phyloP scores from a whole-genome alignment of 2,329 filamentous ascomycete species.

The Fusarium anguioides region DNA sequence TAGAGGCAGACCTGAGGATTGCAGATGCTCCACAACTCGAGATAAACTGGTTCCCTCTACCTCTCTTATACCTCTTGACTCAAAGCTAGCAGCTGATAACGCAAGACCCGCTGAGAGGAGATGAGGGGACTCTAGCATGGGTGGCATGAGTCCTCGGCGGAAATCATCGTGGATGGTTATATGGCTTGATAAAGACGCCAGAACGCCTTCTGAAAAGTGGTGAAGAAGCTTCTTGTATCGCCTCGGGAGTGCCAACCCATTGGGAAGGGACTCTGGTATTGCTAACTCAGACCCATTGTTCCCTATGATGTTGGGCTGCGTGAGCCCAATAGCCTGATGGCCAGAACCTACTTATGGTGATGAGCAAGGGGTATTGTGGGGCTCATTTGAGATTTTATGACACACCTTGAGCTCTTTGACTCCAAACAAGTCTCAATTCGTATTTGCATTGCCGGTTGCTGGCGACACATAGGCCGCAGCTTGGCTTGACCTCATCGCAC shows the following conservation, averaged over 20 bases:
- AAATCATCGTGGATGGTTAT: slow-evolving; percentile 44
- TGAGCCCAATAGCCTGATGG: neutral
- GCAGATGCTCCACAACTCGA: slow-evolving; percentile 40
- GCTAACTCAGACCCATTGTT: neutral
- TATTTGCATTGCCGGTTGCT: slow-evolving; percentile 39
- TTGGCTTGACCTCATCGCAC: slow-evolving; percentile 45
- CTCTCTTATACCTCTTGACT: slow-evolving; percentile 38
- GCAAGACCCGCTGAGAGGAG: slow-evolving; percentile 45
- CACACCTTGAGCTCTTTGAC: slow-evolving; percentile 14
- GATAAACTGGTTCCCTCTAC: slow-evolving; percentile 39
- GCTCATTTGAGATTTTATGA: too few relatives aligned
- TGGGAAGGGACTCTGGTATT: slow-evolving; percentile 38
- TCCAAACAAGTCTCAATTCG: slow-evolving; percentile 43
- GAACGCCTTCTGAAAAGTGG: slow-evolving; percentile 43
- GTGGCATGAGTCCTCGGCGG: slow-evolving; percentile 41
- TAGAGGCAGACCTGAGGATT: slow-evolving; percentile 40
- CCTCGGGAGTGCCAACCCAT: slow-evolving; percentile 37
- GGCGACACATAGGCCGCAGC: slow-evolving; percentile 37
- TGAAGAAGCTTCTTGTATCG: slow-evolving; percentile 39
- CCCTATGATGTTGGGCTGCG: neutral
- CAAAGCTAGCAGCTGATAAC: slow-evolving; percentile 41
- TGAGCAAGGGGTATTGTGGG: too few relatives aligned
- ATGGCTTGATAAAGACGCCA: slow-evolving; percentile 45
- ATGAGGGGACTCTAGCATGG: slow-evolving; percentile 43
- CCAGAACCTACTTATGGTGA: neutral